Base-by-base conservation (phyloP, 495 filamentous ascomycete species). In the Penicillium cinerascens region DNA sequence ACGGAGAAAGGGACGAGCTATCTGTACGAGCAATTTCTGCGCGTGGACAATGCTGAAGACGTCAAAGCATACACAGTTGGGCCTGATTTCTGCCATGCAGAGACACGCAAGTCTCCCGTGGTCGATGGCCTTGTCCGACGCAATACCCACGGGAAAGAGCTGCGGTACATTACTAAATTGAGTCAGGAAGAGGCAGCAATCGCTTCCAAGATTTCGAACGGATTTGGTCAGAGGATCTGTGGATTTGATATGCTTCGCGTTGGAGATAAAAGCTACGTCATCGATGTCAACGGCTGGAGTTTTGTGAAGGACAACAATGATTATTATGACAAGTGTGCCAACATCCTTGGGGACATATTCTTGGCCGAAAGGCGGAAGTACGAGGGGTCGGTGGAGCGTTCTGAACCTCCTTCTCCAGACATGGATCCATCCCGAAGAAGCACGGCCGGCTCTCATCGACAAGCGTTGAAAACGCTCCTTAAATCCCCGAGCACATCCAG, bases 281-380 rank as follows among this genome's bases (percentile, higher is more conserved):
- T 99, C 54, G 93, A 99, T 64, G 95, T 99, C 53, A 99, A 99
- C 68, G 93, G 93, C 16, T 99, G 93, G 93, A 97, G 92, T 62
- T 99, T 99, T 64, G 93, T 99, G 63, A 99, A 99, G 69, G 93
- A 99, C 69, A 99, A 99, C 63, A 91, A 96, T 41, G 91, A 95
- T 42, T 99, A 99, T 60, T 99, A 99, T 60, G 89, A 97, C 61
- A 88, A 88, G 61, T 92, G 87, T 58, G 85, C 93, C 13, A 83
- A 72, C 44, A 95, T 97, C 47, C 73, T 99, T 33, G 86, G 84
- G 58, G 83, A 93, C 7, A 89, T 89, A 64, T 99, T 97, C 62
- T 72, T 92, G 48, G 79, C 78, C 48, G 92, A 95, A 66, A 87
- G 82, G 58, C 76, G 80, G 43, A 78, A 74, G 44, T 72, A 67